A percentile compares a stretch with the other conserved stretches of the same genome.
These are phyloP conservation scores for Aspergillus hortae DNA, from an alignment of 2,329 filamentous ascomycete genomes.

Conservation along the genomic window DNA sequence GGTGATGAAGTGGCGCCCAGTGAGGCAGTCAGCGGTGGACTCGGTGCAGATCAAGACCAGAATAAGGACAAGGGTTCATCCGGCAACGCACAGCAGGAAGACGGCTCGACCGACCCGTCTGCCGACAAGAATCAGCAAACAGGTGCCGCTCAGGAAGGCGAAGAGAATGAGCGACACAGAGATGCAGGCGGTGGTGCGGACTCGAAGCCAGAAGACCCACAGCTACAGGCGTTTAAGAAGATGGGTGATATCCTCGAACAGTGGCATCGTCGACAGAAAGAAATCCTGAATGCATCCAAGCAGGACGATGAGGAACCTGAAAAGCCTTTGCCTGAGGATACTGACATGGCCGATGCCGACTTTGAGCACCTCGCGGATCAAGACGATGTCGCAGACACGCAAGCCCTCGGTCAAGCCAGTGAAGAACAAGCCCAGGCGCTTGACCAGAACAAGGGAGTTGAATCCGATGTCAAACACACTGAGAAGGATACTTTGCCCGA, in stretches of 20 bases:
- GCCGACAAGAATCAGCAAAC: conserved; percentile 46
- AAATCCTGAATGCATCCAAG: conserved; percentile 65
- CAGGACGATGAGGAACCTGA: conserved; percentile 50
- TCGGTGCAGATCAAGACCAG: conserved; percentile 38
- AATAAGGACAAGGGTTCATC: conserved; percentile 46
- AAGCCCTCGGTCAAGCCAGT: conserved; percentile 83
- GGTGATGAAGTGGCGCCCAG: conserved; percentile 51
- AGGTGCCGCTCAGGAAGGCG: conserved; percentile 39
- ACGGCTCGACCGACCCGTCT: conserved; percentile 43
- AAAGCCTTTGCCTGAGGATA: conserved; percentile 52
- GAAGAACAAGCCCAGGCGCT: conserved; percentile 83
- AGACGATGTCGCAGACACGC: conserved; percentile 75
- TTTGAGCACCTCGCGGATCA: conserved; percentile 92
- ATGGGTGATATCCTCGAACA: conserved; percentile 87
- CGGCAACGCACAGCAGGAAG: conserved; percentile 41
- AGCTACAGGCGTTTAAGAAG: conserved; percentile 81
- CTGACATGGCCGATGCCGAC: conserved; percentile 75
- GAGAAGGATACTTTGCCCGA: conserved; percentile 59
- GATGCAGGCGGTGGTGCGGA: conserved; percentile 37
- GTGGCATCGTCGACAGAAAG: conserved; percentile 84
- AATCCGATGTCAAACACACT: conserved; percentile 57
- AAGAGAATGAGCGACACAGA: conserved; percentile 35
- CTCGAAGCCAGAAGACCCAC: conserved; percentile 33
- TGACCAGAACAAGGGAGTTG: conserved; percentile 84
- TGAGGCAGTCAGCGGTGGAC: conserved; percentile 38